Evolutionary conservation across 2,329 filamentous ascomycete species (phyloP).

Genomic region (Alternaria viburni): DNA sequence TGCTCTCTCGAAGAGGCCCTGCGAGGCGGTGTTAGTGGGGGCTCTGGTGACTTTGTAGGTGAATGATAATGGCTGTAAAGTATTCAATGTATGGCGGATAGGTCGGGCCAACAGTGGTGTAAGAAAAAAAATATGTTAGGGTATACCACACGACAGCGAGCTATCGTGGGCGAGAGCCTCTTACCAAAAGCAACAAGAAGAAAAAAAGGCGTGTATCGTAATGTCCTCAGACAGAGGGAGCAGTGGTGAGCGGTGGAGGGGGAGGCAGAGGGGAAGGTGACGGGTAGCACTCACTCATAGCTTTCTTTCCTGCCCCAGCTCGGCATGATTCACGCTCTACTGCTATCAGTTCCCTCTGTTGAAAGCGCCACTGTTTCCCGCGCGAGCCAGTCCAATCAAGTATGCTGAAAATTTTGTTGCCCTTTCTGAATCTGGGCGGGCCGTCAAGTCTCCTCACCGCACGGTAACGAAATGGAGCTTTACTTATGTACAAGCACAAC

Average conservation of each 20-base stretch:
- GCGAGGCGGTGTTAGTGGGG: conserved; percentile 15
- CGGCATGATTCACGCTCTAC: conserved; percentile 41
- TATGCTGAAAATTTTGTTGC: conserved; percentile 14
- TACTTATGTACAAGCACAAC: conserved; percentile 19
- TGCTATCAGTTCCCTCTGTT: conserved; percentile 24
- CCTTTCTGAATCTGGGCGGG: conserved; percentile 19
- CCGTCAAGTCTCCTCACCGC: conserved; percentile 16
- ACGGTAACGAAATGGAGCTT: conserved; percentile 17
- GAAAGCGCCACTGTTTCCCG: conserved; percentile 13
- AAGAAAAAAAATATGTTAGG: conserved; percentile 5
- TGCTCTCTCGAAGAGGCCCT: conserved; percentile 45
- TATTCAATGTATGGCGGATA: background rate
- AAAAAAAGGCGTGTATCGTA: background rate
- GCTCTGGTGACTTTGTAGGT: background rate
- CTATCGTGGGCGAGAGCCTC: background rate
- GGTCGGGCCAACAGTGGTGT: background rate
- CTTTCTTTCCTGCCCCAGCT: conserved; percentile 49
- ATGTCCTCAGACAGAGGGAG: background rate
- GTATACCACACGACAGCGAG: background rate
- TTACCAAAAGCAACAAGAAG: conserved; percentile 16
- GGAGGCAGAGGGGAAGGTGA: conserved; percentile 14
- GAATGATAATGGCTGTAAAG: conserved; percentile 8
- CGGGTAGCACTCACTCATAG: conserved; percentile 46
- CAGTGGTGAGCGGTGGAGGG: conserved; percentile 10
- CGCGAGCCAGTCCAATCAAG: conserved; percentile 13